A percentile compares a stretch with the other conserved stretches of the same genome.
Evolutionary conservation across 352 stramenopile genomes (phyloP).

Genomic region (Phytopythium vexans): DNA sequence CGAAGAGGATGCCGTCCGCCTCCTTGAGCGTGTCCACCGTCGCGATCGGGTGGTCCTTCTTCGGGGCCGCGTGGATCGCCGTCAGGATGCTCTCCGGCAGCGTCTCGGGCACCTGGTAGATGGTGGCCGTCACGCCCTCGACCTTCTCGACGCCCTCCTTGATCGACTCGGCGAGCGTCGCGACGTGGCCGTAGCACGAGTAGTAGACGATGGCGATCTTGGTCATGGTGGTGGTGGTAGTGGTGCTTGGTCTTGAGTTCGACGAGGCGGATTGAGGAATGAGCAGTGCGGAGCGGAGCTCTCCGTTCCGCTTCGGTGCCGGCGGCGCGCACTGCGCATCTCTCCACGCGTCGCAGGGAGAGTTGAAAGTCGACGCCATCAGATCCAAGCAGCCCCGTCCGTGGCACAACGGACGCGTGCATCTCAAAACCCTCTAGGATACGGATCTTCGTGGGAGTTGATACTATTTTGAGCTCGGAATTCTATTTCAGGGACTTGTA

Average conservation of each 20-base stretch:
- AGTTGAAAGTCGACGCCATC: too few species aligned
- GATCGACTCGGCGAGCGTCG: constrained; percentile 44
- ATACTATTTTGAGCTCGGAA: too few species aligned
- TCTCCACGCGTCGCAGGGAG: too few species aligned
- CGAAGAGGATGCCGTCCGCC: constrained; percentile 74
- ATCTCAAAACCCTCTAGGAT: too few species aligned
- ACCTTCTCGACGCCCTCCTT: constrained; percentile 45
- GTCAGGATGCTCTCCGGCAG: constrained; percentile 50
- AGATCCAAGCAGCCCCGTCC: too few species aligned
- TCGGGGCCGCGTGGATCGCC: constrained; percentile 57
- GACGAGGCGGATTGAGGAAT: not conserved
- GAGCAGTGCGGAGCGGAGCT: not conserved
- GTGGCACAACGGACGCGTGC: too few species aligned
- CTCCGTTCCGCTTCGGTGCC: too few species aligned
- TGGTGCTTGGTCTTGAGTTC: not conserved
- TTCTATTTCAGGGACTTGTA: too few species aligned
- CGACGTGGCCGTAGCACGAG: constrained; percentile 67
- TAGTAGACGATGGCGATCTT: constrained; percentile 58
- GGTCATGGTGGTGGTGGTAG: constrained; percentile 6
- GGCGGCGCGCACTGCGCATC: too few species aligned
- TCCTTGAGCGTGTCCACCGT: constrained; percentile 40
- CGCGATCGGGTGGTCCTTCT: constrained; percentile 40
- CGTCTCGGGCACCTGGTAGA: constrained; percentile 64
- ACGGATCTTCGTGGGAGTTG: too few species aligned
- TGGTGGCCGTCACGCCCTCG: constrained; percentile 30